Evolutionary conservation across 1,284 basidiomycete genomes (phyloP), one percentile per base, ranked within the genome.

Genomic region (Cutaneotrichosporon mucoides): DNA sequence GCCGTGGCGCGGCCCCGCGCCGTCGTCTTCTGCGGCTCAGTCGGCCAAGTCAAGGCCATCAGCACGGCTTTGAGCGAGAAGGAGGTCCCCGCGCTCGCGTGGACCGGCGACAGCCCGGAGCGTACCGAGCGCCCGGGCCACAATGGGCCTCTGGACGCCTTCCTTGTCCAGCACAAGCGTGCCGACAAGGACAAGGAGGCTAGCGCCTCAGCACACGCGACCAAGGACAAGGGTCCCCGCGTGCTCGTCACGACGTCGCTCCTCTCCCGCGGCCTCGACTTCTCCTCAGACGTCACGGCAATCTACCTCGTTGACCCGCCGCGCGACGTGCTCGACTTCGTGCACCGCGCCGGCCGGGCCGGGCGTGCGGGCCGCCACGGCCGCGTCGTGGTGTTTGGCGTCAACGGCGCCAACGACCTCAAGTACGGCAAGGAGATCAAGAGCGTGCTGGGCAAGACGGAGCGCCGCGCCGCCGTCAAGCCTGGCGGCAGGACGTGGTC

Each of bases 241-340:
- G 86, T 93, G 35, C 81, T 95, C 66, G 83, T 94, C 58, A 93
- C 92, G 33, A 95, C 92, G 0, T 93, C 91, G 9, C 81, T 95
- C 24, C 85, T 95, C 36, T 91, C 90, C n/a, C 85, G 92, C 13
- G 92, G 92, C 3, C 82, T 95, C 9, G 92, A 95, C 73, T 95
- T 95, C 70, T 81, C 85, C 12, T 85, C 90, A 0, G 78, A 80
- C 4, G 85, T 93, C 65, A 82, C 83, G 62, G 85, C 91, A 64
- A 88, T 92, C 4, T 88, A 93, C 75, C 86, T 93, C 65, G 82
- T 89, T 34, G 91, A 93, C 65, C 85, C 89, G 68, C 89, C 90
- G 33, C 80, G 88, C 64, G 92, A 90, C 73, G 88, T 89, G 81
- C 83, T 92, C 47, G 90, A 94, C 76, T 92, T 94, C 72, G 76